A percentile compares a stretch with the other conserved stretches of the same genome.
Conservation (phyloP, 768 basidiomycete genomes). For the Trichaptum fuscoviolaceum region DNA sequence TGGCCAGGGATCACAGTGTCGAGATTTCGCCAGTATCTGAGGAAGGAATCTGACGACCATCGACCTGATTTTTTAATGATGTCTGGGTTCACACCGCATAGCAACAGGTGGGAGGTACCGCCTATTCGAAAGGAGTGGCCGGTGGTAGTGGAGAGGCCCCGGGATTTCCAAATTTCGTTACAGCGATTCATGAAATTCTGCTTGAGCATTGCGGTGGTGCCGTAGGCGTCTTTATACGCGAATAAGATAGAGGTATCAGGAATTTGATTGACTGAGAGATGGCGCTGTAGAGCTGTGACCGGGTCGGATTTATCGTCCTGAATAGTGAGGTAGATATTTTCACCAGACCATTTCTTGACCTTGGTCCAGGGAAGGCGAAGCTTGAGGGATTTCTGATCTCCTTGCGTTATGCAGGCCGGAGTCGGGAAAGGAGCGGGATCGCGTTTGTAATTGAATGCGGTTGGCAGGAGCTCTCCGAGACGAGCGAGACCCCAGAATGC, state of each 20-base stretch:
- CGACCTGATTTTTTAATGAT: no score
- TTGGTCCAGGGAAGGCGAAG: conserved; percentile 3
- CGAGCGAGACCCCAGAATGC: conserved; percentile 30
- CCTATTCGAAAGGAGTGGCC: conserved; percentile 34
- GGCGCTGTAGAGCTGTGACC: not conserved
- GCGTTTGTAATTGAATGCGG: not conserved
- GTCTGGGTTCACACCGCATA: no score
- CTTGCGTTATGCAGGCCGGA: no score
- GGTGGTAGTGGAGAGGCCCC: conserved; percentile 10
- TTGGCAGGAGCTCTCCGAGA: conserved; percentile 27
- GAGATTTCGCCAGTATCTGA: conserved; percentile 17
- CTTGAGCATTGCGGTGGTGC: conserved; percentile 19
- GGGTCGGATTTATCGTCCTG: conserved; percentile 15
- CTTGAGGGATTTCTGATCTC: not conserved
- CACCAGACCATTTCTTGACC: not conserved
- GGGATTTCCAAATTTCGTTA: conserved; percentile 22
- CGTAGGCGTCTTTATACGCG: not conserved
- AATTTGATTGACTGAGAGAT: conserved; percentile 16
- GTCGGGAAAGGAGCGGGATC: no score
- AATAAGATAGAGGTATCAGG: not conserved
- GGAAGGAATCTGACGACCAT: no score
- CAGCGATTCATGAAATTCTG: conserved; percentile 18
- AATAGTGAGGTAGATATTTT: not conserved
- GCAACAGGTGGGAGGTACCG: no score
- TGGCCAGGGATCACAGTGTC: conserved; percentile 1